Conservation (phyloP, 2,329 filamentous ascomycete genomes). For the Aureobasidium sp. region DNA sequence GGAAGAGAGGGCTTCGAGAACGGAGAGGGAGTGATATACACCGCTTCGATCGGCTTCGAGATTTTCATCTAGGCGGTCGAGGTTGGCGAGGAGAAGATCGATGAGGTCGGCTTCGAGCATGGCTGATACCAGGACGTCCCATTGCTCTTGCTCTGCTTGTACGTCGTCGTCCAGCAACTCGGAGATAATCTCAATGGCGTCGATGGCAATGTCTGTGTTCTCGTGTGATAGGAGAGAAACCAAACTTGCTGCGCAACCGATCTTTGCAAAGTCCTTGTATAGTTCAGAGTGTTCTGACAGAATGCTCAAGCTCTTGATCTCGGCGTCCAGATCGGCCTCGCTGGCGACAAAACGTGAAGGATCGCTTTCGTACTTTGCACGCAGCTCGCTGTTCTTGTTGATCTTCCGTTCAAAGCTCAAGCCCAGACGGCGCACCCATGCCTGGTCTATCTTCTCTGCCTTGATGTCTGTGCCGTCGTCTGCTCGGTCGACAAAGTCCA, state of each 20-base stretch:
- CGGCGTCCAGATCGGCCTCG: slow-evolving; percentile 83
- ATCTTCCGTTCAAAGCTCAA: slow-evolving; percentile 87
- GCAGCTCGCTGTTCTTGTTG: slow-evolving; percentile 79
- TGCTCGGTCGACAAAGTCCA: slow-evolving; percentile 77
- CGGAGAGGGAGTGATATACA: slow-evolving; percentile 73
- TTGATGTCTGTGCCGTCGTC: slow-evolving; percentile 47
- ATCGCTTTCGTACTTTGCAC: slow-evolving; percentile 74
- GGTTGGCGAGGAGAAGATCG: slow-evolving; percentile 67
- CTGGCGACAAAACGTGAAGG: slow-evolving; percentile 75
- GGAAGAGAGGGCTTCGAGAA: slow-evolving; percentile 81
- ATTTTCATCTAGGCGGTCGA: slow-evolving; percentile 70
- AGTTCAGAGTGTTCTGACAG: slow-evolving; percentile 79
- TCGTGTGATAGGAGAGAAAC: slow-evolving; percentile 84
- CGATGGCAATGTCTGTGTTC: slow-evolving; percentile 94
- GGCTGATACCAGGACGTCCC: slow-evolving; percentile 64
- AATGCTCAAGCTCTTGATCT: slow-evolving; percentile 80
- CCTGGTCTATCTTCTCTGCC: slow-evolving; percentile 70
- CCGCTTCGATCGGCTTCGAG: slow-evolving; percentile 69
- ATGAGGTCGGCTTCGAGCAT: slow-evolving; percentile 61
- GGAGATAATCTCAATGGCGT: slow-evolving; percentile 77
- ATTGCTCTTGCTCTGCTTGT: slow-evolving; percentile 69
- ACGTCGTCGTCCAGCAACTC: slow-evolving; percentile 95
- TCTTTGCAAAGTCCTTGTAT: slow-evolving; percentile 70
- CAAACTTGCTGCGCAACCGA: slow-evolving; percentile 61
- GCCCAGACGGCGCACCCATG: slow-evolving; percentile 76